Evolutionary conservation across 257 asterid species (phyloP).

Genomic region (Lavandula angustifolia): DNA sequence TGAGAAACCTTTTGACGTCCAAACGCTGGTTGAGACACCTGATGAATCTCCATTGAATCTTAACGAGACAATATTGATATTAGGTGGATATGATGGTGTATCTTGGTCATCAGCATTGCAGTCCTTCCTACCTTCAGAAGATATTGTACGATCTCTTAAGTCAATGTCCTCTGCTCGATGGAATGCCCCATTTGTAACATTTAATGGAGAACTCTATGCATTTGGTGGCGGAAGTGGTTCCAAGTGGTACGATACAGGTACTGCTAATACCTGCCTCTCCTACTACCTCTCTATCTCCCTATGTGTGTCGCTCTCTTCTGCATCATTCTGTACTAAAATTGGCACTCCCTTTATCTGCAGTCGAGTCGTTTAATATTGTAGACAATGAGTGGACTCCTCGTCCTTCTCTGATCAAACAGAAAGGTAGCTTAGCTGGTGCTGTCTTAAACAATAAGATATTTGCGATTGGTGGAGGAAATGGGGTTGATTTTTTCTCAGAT

Average conservation of each 20-base stretch:
- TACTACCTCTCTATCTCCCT: slow-evolving; percentile 17
- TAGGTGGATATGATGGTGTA: slow-evolving; percentile 84
- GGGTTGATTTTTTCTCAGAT: slow-evolving; percentile 57
- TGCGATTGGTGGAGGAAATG: slow-evolving; percentile 88
- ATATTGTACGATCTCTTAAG: slow-evolving; percentile 56
- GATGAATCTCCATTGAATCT: slow-evolving; percentile 43
- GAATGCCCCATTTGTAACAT: slow-evolving; percentile 59
- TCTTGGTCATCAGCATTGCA: slow-evolving; percentile 63
- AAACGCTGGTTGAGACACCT: slow-evolving; percentile 31
- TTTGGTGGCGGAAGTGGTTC: slow-evolving; percentile 80
- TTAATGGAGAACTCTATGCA: slow-evolving; percentile 64
- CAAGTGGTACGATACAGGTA: slow-evolving; percentile 72
- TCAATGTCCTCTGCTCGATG: slow-evolving; percentile 68
- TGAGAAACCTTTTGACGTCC: slow-evolving; percentile 32
- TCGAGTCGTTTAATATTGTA: slow-evolving; percentile 70
- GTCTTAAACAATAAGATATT: slow-evolving; percentile 62
- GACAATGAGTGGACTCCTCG: slow-evolving; percentile 59
- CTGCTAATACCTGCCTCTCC: slow-evolving; percentile 1
- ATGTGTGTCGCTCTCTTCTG: neutral
- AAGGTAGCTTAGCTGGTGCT: slow-evolving; percentile 79
- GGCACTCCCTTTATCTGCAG: slow-evolving; percentile 45
- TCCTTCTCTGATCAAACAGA: slow-evolving; percentile 57
- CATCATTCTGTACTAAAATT: neutral
- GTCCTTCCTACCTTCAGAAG: slow-evolving; percentile 65
- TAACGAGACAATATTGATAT: slow-evolving; percentile 55